These are phyloP conservation scores for Nitzschia sp. DNA, from an alignment of 108 stramenopile species.

Conservation along the genomic window DNA sequence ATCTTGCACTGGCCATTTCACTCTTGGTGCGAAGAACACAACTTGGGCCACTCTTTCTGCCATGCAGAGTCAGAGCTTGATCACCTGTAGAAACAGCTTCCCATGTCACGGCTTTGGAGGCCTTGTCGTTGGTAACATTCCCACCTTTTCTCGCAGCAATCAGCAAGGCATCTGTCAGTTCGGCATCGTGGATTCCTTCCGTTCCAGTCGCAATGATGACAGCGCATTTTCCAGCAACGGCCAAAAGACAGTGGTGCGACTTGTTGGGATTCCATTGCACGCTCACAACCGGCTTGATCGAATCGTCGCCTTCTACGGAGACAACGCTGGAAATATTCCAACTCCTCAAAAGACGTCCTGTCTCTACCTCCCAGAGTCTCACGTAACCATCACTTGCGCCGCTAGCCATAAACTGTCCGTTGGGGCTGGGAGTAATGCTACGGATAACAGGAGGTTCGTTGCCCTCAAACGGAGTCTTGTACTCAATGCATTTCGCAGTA, in stretches of 20 bases:
- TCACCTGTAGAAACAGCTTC: constrained; percentile 20
- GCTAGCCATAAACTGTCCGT: constrained; percentile 96
- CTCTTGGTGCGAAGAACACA: constrained; percentile 60
- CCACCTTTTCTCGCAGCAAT: constrained; percentile 65
- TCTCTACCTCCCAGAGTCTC: constrained; percentile 95
- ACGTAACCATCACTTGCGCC: constrained; percentile 91
- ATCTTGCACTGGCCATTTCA: constrained; percentile 72
- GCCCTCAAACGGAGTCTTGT: constrained; percentile 67
- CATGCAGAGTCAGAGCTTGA: constrained; percentile 57
- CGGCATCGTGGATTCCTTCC: constrained; percentile 73
- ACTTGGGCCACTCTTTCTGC: constrained; percentile 57
- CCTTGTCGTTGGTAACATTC: constrained; percentile 69
- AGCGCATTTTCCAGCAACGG: constrained; percentile 75
- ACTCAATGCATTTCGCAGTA: constrained; percentile 86
- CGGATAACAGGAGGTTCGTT: constrained; percentile 66
- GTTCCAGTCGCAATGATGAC: constrained; percentile 91
- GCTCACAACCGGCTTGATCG: constrained; percentile 56
- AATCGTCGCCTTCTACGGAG: constrained; percentile 29
- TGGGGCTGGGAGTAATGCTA: constrained; percentile 82
- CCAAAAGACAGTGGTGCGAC: constrained; percentile 84
- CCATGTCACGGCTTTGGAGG: constrained; percentile 86
- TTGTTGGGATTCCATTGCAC: constrained; percentile 94
- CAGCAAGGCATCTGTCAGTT: constrained; percentile 87
- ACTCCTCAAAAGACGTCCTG: constrained; percentile 69
- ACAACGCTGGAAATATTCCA: constrained; percentile 64